Evolutionary conservation across 139 green algal genomes (phyloP), one percentile per base, ranked within the genome.

Genomic region (Chlamydomonas asymmetrica): DNA sequence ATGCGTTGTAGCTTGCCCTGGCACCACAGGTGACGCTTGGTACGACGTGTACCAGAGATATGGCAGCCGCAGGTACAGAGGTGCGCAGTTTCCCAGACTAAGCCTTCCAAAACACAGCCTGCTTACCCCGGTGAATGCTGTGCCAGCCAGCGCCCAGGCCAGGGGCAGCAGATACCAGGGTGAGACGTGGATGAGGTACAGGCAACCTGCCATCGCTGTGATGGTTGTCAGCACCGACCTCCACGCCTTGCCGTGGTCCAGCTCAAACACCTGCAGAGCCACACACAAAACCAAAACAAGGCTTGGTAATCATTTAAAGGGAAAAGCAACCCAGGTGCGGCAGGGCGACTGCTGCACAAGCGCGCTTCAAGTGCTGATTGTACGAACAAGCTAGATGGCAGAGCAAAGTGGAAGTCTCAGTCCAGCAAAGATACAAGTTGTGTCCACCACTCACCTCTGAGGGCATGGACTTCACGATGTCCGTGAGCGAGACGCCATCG

Each of bases 141-240:
- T 98, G 75, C 94, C 94, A 23, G 94, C 82, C 57, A 97, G 81
- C 2, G 87, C 85, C 92, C 92, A 99, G 9, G 93, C 92, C 9
- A 98, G 85, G 34, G 95, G 95, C 49, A 98, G 89, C 60, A 98
- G 83, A 78, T 95, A 98, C 87, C 90, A 96, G 32, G 95, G 95
- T 4, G 88, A 85, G 18, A 96, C 80, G 45, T 75, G 81, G 74
- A 99, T 97, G 37, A 96, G 81, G 70, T 90, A 93, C 48, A 95
- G 52, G 66, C 80, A 89, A 48, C 71, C 74, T 10, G 90, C 67
- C 61, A 95, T 85, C 29, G 89, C 86, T 6, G 66, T 62, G 5
- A 96, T 37, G 35, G 89, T 87, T 27, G 84, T 92, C 13, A 84
- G 67, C 7, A 94, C 89, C 2, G 88, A 80, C 18, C 86, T 62